phyloP scores from a whole-genome alignment of 1,139 yeast genomes.

The Saccharomyces hybrid region DNA sequence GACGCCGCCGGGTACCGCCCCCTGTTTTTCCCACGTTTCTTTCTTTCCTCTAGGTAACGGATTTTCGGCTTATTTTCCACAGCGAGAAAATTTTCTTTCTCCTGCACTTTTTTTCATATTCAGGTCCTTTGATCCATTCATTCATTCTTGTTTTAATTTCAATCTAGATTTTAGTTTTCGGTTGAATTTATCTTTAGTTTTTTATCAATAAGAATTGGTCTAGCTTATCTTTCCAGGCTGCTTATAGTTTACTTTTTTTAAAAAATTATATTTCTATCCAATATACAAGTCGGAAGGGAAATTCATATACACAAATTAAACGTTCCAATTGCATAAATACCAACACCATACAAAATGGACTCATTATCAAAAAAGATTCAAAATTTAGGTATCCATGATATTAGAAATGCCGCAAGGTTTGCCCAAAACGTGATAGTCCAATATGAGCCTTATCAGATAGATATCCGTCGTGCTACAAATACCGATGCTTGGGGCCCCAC shows the following conservation, averaged over 20 bases:
- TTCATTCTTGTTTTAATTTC: background rate
- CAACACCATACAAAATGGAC: slow-evolving; percentile 19
- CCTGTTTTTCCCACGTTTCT: background rate
- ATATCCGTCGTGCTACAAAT: slow-evolving; percentile 38
- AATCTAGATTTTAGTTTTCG: background rate
- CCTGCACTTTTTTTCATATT: background rate
- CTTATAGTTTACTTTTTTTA: background rate
- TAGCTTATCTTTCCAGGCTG: background rate
- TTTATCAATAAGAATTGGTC: background rate
- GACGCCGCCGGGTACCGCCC: background rate
- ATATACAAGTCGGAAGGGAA: background rate
- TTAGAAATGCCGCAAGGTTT: slow-evolving; percentile 34
- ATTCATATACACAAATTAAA: background rate
- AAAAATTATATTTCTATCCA: background rate
- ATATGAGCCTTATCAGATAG: slow-evolving; percentile 34
- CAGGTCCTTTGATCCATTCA: background rate
- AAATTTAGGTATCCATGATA: slow-evolving; percentile 33
- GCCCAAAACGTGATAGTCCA: slow-evolving; percentile 34
- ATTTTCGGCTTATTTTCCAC: background rate
- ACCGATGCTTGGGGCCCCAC: slow-evolving; percentile 45
- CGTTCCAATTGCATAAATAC: background rate
- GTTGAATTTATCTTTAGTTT: background rate
- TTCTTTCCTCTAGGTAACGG: background rate
- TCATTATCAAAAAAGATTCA: slow-evolving; percentile 31
- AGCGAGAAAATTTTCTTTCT: background rate